phyloP scores from a whole-genome alignment of 306 rosid species.

The Cucumis melo region DNA sequence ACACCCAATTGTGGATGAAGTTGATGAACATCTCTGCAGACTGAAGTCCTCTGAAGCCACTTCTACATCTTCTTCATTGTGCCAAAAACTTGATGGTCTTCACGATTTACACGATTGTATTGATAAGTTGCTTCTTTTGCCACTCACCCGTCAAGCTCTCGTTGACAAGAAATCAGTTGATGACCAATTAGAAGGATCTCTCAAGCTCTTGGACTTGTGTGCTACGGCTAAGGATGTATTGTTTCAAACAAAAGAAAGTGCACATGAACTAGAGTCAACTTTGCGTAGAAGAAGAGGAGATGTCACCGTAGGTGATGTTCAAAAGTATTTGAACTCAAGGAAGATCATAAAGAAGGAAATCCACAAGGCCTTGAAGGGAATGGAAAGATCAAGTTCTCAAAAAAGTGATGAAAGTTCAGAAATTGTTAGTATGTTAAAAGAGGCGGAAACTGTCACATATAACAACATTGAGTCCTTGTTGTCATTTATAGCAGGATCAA shows the following conservation, averaged over 20 bases:
- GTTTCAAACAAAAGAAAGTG: conserved; percentile 9
- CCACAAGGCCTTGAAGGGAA: conserved; percentile 10
- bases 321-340: conserved; percentile 4
- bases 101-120: conserved; percentile 14
- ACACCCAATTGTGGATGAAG: conserved; percentile 8
- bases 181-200: conserved; percentile 12
- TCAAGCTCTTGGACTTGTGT: conserved; percentile 15
- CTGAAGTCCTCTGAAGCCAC: neutral
- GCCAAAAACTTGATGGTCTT: conserved; percentile 12
- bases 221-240: conserved; percentile 9
- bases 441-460: neutral
- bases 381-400: neutral
- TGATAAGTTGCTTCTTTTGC: conserved; percentile 13
- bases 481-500: conserved; percentile 4
- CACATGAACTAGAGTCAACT: conserved; percentile 3
- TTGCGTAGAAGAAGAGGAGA: conserved; percentile 9
- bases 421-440: neutral
- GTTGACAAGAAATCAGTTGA: neutral
- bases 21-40: conserved; percentile 16
- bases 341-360: conserved; percentile 13
- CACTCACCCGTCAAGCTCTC: conserved; percentile 7
- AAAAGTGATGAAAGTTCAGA: conserved; percentile 4
- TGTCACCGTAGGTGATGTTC: conserved; percentile 1
- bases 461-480: conserved; percentile 3
- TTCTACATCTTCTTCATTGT: conserved; percentile 9